Conservation (phyloP, 805 yeast genomes). For the Starmerella riodocensis region DNA sequence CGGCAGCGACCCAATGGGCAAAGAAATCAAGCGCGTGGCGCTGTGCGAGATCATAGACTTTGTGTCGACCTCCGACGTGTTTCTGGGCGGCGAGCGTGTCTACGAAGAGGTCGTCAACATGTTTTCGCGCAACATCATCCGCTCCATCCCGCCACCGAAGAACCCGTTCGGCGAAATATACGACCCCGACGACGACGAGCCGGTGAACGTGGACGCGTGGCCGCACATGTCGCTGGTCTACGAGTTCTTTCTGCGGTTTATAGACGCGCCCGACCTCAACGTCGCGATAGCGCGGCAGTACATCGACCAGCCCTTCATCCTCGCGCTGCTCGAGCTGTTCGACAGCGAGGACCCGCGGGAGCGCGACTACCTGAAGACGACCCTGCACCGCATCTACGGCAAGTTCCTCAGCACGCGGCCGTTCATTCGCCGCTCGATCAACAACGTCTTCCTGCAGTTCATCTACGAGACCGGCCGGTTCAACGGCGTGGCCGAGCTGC, state of each 20-base stretch:
- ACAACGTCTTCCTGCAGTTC: slow-evolving; percentile 83
- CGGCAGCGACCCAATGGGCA: slow-evolving; percentile 78
- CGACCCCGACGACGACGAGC: slow-evolving; percentile 98
- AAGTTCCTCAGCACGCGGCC: slow-evolving; percentile 81
- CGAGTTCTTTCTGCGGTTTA: slow-evolving; percentile 82
- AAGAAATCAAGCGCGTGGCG: slow-evolving; percentile 78
- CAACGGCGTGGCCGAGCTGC: slow-evolving; percentile 87
- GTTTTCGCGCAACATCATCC: slow-evolving; percentile 78
- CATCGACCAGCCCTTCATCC: slow-evolving; percentile 81
- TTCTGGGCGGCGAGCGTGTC: slow-evolving; percentile 81
- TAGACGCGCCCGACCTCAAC: slow-evolving; percentile 88
- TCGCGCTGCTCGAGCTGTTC: slow-evolving; percentile 70
- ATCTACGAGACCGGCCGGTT: slow-evolving; percentile 90
- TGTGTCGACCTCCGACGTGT: slow-evolving; percentile 57
- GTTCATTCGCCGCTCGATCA: slow-evolving; percentile 80
- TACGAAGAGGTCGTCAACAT: slow-evolving; percentile 75
- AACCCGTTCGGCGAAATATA: slow-evolving; percentile 92
- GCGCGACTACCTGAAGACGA: slow-evolving; percentile 87
- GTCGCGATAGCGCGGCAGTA: slow-evolving; percentile 86
- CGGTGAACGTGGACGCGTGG: slow-evolving; percentile 93
- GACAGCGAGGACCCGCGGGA: slow-evolving; percentile 96
- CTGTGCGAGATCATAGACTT: slow-evolving; percentile 82
- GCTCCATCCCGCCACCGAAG: slow-evolving; percentile 97
- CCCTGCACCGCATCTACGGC: slow-evolving; percentile 91
- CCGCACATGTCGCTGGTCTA: slow-evolving; percentile 96